A percentile compares a stretch with the other conserved stretches of the same genome.
Evolutionary conservation across 352 stramenopile species (phyloP).

Genomic region (Pythium vanterpoolii): DNA sequence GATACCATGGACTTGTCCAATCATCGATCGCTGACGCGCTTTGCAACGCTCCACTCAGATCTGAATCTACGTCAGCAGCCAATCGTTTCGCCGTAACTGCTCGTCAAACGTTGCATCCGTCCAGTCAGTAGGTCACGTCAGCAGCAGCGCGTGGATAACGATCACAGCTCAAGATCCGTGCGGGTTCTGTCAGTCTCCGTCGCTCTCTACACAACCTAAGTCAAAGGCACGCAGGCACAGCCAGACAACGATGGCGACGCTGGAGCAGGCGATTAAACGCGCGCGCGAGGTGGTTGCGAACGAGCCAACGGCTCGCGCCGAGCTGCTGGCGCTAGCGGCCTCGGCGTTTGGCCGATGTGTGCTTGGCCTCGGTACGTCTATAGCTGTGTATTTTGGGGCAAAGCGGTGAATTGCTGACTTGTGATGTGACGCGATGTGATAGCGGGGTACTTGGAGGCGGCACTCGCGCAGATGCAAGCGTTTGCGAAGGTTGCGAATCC

Average conservation of each 20-base stretch:
- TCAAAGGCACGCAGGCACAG: too few species aligned
- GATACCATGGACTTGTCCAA: slow-evolving; percentile 5
- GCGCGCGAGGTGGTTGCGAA: slow-evolving; percentile 6
- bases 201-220: background rate
- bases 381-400: background rate
- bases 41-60: slow-evolving; percentile 17
- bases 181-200: background rate
- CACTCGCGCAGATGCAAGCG: slow-evolving; percentile 38
- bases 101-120: slow-evolving; percentile 21
- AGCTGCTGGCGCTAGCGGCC: slow-evolving; percentile 22
- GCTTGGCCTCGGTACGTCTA: slow-evolving; percentile 60
- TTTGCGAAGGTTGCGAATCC: slow-evolving; percentile 34
- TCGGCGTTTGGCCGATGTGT: slow-evolving; percentile 69
- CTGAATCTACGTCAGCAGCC: slow-evolving; percentile 15
- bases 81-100: slow-evolving; percentile 20
- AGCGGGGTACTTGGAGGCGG: slow-evolving; percentile 69
- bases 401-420: background rate
- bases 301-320: background rate
- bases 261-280: slow-evolving; percentile 18
- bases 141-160: background rate
- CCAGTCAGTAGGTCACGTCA: slow-evolving; percentile 13
- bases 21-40: slow-evolving; percentile 18
- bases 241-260: background rate
- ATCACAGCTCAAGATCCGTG: slow-evolving; percentile 3
- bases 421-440: background rate